phyloP scores from a whole-genome alignment of 306 rosid genomes.

The Sophora flavescens region DNA sequence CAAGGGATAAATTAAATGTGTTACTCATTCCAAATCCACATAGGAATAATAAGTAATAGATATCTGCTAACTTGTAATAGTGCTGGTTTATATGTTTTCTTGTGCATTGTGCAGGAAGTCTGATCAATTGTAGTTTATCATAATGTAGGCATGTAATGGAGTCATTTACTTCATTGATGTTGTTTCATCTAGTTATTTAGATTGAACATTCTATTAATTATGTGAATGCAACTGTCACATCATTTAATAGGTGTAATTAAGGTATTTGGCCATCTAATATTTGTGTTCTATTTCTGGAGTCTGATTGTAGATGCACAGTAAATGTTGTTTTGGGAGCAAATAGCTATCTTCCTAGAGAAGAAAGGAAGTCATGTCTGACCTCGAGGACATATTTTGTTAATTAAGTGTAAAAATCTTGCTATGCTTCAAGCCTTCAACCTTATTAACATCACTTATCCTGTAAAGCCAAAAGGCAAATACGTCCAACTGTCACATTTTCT shows the following conservation, averaged over 20 bases:
- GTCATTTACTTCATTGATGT: conserved; percentile 25
- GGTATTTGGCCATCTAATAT: conserved; percentile 32
- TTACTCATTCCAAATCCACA: conserved; percentile 28
- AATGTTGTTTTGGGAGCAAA: conserved; percentile 16
- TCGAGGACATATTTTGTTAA: conserved; percentile 29
- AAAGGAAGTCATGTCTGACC: conserved; percentile 12
- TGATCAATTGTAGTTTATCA: conserved; percentile 18
- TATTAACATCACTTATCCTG: conserved; percentile 26
- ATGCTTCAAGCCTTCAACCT: conserved; percentile 11
- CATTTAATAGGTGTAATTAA: conserved; percentile 14
- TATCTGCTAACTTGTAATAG: conserved; percentile 24
- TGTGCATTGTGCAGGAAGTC: conserved; percentile 20
- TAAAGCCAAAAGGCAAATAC: conserved; percentile 8
- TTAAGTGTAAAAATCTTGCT: conserved; percentile 30
- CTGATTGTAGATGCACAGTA: conserved; percentile 12
- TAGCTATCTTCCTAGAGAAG: not conserved
- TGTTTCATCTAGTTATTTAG: conserved; percentile 22
- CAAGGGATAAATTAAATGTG: conserved; percentile 23
- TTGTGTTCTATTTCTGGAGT: conserved; percentile 12
- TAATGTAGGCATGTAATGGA: conserved; percentile 20
- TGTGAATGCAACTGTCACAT: conserved; percentile 21
- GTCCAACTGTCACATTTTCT: conserved; percentile 8
- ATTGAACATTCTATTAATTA: conserved; percentile 11
- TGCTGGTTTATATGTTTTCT: conserved; percentile 19
- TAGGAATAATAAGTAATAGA: conserved; percentile 33